A percentile compares a stretch with the other conserved stretches of the same genome.
These are phyloP conservation scores for Escovopsis sp. DNA, from an alignment of 2,329 filamentous ascomycete genomes.

Conservation along the genomic window DNA sequence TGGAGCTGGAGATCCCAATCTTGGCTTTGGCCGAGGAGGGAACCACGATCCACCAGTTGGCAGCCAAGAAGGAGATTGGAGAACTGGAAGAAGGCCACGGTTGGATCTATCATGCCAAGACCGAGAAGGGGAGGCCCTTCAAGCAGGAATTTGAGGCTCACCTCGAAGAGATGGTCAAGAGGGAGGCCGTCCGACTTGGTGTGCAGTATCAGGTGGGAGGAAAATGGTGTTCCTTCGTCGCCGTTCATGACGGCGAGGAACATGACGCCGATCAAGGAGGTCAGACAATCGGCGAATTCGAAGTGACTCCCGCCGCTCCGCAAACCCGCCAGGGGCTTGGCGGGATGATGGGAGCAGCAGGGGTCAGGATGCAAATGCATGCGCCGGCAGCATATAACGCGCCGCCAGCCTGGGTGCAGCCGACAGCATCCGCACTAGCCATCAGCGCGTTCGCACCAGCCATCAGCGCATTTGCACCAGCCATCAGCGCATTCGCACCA, in stretches of 20 bases:
- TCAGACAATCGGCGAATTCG: neutral
- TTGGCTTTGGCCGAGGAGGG: slow-evolving; percentile 28
- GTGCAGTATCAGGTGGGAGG: slow-evolving; percentile 51
- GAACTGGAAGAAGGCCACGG: slow-evolving; percentile 59
- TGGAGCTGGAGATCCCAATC: slow-evolving; percentile 51
- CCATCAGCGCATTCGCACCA: too few relatives aligned
- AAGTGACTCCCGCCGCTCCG: neutral
- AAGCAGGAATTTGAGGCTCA: slow-evolving; percentile 31
- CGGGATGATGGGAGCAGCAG: too few relatives aligned
- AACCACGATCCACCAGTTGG: slow-evolving; percentile 53
- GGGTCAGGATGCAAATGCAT: too few relatives aligned
- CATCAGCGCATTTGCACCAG: too few relatives aligned
- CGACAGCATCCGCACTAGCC: too few relatives aligned
- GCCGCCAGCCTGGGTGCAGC: too few relatives aligned
- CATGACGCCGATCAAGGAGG: neutral
- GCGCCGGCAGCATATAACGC: too few relatives aligned
- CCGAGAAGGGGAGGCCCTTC: slow-evolving; percentile 26
- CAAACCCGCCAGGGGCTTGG: too few relatives aligned
- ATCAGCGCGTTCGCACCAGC: too few relatives aligned
- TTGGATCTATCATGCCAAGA: slow-evolving; percentile 43
- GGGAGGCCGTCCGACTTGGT: slow-evolving; percentile 51
- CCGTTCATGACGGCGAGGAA: slow-evolving; percentile 33
- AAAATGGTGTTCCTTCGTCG: slow-evolving; percentile 61
- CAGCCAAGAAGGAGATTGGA: slow-evolving; percentile 49
- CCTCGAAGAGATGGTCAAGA: slow-evolving; percentile 46